Base-by-base conservation (phyloP, 176 grass and related monocot genomes). In the Panicum miliaceum region DNA sequence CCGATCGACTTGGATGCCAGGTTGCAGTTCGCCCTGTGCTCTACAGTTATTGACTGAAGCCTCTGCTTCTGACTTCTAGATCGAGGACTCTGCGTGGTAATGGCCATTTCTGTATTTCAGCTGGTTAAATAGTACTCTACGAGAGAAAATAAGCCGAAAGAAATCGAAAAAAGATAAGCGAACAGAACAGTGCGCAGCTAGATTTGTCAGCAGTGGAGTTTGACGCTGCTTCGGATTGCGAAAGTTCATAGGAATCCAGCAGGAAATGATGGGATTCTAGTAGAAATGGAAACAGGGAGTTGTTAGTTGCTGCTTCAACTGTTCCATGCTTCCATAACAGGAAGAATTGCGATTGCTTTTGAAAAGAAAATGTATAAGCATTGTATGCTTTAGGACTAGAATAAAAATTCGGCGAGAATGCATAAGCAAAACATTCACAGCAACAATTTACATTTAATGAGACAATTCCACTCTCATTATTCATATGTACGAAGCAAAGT, bases 401-500 rank as follows among this genome's bases (percentile, higher is more conserved):
- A 67, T 15, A 50, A 79, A 35, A 32, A 2, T 65, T 16, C 19
- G 34, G 4, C 20, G 2, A 40, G 18, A 47, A 8, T 45, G 14
- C 46, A 22, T 5, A n/a, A 57, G 5, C 51, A 57, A 57, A 57
- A 22, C n/a, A 57, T 9, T 57, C 53, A 57, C 18, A n/a, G 3
- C 20, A 46, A 62, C 23, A 57, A 64, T 61, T 7, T 41, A 68
- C 47, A 19, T 45, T 57, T 34, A 22, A 68, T 46, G 34, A 29
- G 29, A n/a, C 60, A 13, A 41, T 1, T 62, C 12, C 5, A 1
- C 48, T 89, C 41, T 76, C 53, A 68, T 89, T 81, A 82, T 82
- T 89, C 71, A 37, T 77, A 86, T 71, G 83, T 85, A 86, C 72
- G 35, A 56, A 72, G 12, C 35, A 22, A 71, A 71, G 45, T 63